Evolutionary conservation across 257 asterid genomes (phyloP).

Genomic region (Jacaranda mimosifolia): DNA sequence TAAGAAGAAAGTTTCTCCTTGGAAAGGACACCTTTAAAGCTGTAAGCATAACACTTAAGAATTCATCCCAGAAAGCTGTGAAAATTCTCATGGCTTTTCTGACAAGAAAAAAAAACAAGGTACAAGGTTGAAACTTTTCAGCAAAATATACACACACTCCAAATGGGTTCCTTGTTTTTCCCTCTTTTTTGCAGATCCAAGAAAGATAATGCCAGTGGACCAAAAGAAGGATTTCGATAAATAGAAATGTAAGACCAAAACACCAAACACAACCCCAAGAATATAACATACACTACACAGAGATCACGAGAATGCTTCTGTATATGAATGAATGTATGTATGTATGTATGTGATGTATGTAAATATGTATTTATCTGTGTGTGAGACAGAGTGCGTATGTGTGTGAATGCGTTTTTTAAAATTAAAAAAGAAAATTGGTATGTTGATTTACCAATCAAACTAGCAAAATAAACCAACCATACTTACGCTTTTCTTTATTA

Average conservation of each 20-base stretch:
- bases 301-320: slow-evolving; percentile 56
- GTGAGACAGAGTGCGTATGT: not conserved
- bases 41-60: slow-evolving; percentile 32
- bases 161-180: slow-evolving; percentile 37
- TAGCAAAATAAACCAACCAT: too few species aligned
- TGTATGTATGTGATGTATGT: slow-evolving; percentile 29
- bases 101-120: slow-evolving; percentile 30
- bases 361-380: slow-evolving; percentile 2
- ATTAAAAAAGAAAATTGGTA: too few species aligned
- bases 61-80: slow-evolving; percentile 44
- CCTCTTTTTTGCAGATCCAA: slow-evolving; percentile 45
- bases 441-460: too few species aligned
- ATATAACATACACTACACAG: slow-evolving; percentile 43
- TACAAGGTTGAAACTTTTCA: slow-evolving; percentile 41
- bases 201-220: slow-evolving; percentile 50
- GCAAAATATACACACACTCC: slow-evolving; percentile 30
- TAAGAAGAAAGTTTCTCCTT: slow-evolving; percentile 34
- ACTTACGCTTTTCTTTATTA: too few species aligned
- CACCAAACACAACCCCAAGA: slow-evolving; percentile 47
- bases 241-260: slow-evolving; percentile 34
- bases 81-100: slow-evolving; percentile 52
- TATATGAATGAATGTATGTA: slow-evolving; percentile 19
- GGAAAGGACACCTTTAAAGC: slow-evolving; percentile 39
- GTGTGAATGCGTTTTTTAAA: not conserved
- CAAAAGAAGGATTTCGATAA: slow-evolving; percentile 38